A percentile compares a stretch with the other conserved stretches of the same genome.
Conservation (phyloP, 129 eudicot genomes). For the Flaveria bidentis region DNA sequence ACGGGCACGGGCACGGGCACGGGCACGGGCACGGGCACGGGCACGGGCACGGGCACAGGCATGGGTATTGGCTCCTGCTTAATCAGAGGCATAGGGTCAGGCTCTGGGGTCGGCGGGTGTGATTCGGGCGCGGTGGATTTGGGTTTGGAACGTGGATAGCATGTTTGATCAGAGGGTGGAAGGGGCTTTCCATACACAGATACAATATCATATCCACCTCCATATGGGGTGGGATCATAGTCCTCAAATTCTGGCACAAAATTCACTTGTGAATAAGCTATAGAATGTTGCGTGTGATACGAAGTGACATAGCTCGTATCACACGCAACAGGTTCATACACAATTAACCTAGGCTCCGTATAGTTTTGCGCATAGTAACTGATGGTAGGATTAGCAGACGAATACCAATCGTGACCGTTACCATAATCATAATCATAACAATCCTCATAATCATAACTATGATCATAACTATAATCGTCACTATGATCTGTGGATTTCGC, state of each 20-base stretch:
- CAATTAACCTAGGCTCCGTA: slow-evolving; percentile 41
- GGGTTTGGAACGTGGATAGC: slow-evolving; percentile 56
- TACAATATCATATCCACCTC: slow-evolving; percentile 69
- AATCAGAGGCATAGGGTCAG: background rate
- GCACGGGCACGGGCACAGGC: background rate
- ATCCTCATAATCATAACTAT: slow-evolving; percentile 10
- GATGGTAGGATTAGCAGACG: slow-evolving; percentile 14
- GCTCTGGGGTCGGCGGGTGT: background rate
- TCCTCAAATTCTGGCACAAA: slow-evolving; percentile 55
- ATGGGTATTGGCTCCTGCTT: background rate
- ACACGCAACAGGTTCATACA: slow-evolving; percentile 40
- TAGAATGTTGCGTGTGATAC: slow-evolving; percentile 36
- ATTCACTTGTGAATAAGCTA: slow-evolving; percentile 40
- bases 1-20: background rate
- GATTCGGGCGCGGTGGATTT: slow-evolving; percentile 11
- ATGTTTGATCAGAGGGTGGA: slow-evolving; percentile 69
- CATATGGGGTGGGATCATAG: slow-evolving; percentile 80
- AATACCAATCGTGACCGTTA: slow-evolving; percentile 7
- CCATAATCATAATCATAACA: slow-evolving; percentile 16
- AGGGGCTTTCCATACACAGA: slow-evolving; percentile 71
- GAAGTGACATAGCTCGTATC: slow-evolving; percentile 28
- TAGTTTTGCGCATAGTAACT: slow-evolving; percentile 34
- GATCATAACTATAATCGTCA: slow-evolving; percentile 1
- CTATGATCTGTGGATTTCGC: slow-evolving; percentile 11
- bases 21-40: background rate